phyloP scores from a whole-genome alignment of 352 stramenopile genomes.

The Globisporangium uncinulatum region DNA sequence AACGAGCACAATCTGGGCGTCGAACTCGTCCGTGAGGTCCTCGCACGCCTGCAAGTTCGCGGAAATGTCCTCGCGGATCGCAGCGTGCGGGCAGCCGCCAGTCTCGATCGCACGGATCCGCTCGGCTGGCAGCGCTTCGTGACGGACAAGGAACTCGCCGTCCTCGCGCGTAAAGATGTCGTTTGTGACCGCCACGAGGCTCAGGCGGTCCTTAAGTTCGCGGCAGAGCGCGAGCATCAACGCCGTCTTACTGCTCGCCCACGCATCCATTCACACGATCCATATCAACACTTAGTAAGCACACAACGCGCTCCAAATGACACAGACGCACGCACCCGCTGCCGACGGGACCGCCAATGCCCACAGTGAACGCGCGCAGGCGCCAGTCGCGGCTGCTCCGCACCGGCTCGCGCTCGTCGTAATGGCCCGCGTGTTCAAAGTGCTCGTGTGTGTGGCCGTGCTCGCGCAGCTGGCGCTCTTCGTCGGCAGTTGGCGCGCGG shows the following conservation, averaged over 20 bases:
- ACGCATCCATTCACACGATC: not conserved
- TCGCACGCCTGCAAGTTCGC: conserved; percentile 96
- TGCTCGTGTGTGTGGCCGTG: conserved; percentile 89
- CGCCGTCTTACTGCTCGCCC: conserved; percentile 87
- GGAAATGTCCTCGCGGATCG: conserved; percentile 96
- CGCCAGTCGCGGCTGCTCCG: conserved; percentile 61
- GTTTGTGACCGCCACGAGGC: conserved; percentile 94
- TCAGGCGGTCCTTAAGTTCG: conserved; percentile 74
- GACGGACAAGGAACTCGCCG: conserved; percentile 95
- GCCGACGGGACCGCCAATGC: conserved; percentile 95
- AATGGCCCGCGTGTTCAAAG: conserved; percentile 75
- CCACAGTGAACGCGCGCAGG: conserved; percentile 91
- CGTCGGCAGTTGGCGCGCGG: conserved; percentile 58
- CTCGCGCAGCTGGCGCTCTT: conserved; percentile 71
- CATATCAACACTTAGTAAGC: not conserved
- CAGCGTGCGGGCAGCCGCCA: conserved; percentile 96
- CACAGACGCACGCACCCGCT: conserved; percentile 34
- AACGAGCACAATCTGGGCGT: conserved; percentile 83
- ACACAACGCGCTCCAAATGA: not conserved
- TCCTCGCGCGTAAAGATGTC: conserved; percentile 99
- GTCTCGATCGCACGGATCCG: conserved; percentile 97
- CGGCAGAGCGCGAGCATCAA: conserved; percentile 92
- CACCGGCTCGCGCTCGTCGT: conserved; percentile 53
- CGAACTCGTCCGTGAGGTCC: conserved; percentile 88
- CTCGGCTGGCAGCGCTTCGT: conserved; percentile 86